phyloP scores from a whole-genome alignment of 192 early-diverging fungal genomes.

The Coemansia pectinata region DNA sequence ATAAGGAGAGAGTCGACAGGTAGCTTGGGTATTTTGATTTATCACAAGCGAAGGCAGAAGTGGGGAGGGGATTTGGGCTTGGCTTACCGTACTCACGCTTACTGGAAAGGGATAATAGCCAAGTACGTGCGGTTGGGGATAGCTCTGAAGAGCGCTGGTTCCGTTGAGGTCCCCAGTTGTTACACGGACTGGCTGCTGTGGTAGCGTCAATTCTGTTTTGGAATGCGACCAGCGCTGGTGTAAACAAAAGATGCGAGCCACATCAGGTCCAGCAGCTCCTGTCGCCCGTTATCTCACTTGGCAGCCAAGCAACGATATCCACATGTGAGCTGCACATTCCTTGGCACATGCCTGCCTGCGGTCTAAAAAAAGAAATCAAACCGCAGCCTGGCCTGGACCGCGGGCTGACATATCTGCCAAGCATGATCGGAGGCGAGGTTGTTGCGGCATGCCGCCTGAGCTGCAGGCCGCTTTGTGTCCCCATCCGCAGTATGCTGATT shows the following conservation, averaged over 20 bases:
- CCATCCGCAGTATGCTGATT: neutral
- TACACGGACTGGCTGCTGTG: neutral
- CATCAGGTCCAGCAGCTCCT: neutral
- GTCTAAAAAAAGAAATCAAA: conserved; percentile 1
- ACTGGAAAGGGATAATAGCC: neutral
- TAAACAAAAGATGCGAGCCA: neutral
- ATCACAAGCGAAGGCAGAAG: neutral
- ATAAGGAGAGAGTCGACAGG: neutral
- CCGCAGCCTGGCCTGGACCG: neutral
- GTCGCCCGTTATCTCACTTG: neutral
- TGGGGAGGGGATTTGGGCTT: neutral
- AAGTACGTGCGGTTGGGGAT: neutral
- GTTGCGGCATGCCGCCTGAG: neutral
- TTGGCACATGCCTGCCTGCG: conserved; percentile 3
- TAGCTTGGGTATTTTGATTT: neutral
- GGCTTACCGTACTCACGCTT: neutral
- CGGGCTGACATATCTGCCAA: neutral
- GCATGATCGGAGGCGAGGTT: neutral
- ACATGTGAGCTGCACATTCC: neutral
- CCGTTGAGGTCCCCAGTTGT: neutral
- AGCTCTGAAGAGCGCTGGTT: neutral
- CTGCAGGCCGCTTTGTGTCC: neutral
- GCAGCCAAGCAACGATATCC: neutral
- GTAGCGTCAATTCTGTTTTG: neutral
- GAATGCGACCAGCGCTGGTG: neutral